These are phyloP conservation scores for Pistacia integerrima DNA, from an alignment of 345 rosid genomes.

Conservation along the genomic window DNA sequence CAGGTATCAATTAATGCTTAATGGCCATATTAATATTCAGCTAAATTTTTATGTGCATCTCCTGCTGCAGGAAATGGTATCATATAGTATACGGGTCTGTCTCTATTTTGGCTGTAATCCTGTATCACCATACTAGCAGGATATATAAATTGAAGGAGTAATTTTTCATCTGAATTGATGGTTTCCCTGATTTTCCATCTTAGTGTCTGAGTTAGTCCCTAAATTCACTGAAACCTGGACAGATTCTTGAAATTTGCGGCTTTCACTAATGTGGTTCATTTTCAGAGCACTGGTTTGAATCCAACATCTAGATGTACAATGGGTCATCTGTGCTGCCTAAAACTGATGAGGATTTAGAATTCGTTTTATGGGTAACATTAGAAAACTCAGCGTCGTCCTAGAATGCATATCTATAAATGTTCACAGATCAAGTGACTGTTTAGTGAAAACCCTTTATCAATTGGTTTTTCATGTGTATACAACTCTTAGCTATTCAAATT, in stretches of 20 bases:
- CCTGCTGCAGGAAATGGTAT: neutral
- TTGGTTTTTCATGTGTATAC: neutral
- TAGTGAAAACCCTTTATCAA: neutral
- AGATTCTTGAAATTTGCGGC: neutral
- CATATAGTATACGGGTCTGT: neutral
- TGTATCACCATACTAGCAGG: neutral
- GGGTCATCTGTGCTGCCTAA: neutral
- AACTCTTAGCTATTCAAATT: neutral
- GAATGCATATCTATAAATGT: neutral
- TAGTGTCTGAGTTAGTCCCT: neutral
- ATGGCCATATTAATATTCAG: neutral
- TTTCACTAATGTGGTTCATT: neutral
- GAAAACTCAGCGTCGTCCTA: neutral
- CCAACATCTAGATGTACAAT: neutral
- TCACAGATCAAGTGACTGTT: neutral
- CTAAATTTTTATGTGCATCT: neutral
- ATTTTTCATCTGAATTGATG: neutral
- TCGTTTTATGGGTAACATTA: neutral
- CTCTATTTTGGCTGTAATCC: neutral
- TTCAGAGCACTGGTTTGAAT: neutral
- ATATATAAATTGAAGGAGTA: neutral
- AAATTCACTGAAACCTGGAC: neutral
- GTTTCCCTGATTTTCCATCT: neutral
- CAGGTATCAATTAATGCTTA: constrained; percentile 49
- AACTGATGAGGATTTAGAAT: neutral